Percentiles rank a stretch among this genome's conserved stretches.
Conservation (phyloP, 345 rosid genomes). For the Salix suchowensis region DNA sequence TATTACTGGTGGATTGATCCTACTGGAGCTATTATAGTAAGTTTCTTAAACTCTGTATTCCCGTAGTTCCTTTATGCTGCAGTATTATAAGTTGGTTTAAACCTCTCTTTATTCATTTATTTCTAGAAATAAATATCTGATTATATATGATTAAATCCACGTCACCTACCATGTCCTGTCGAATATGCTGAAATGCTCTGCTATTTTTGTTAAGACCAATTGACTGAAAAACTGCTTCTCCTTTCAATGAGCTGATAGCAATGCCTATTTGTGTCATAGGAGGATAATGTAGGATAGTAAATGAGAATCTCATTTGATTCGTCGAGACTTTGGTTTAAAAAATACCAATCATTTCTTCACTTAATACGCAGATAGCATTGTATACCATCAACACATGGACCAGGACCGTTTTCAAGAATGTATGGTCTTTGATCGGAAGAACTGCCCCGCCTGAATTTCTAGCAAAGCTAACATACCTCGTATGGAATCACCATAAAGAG, state of each 20-base stretch:
- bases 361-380: constrained; percentile 56
- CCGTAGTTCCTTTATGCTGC: neutral
- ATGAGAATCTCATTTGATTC: too few species aligned
- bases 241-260: neutral
- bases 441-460: constrained; percentile 80
- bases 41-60: neutral
- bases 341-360: neutral
- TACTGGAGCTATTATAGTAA: constrained; percentile 27
- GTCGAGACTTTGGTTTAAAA: too few species aligned
- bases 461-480: constrained; percentile 60
- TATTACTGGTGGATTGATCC: constrained; percentile 41
- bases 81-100: neutral
- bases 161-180: too few species aligned
- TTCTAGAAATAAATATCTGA: too few species aligned
- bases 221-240: neutral
- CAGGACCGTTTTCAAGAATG: constrained; percentile 69
- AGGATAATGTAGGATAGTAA: too few species aligned
- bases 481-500: constrained; percentile 80
- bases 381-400: constrained; percentile 76
- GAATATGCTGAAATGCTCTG: too few species aligned
- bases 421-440: constrained; percentile 57
- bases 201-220: too few species aligned
- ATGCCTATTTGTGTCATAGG: too few species aligned
- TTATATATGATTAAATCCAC: too few species aligned
- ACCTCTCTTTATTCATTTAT: neutral